phyloP scores from a whole-genome alignment of 305 asterid genomes.

The Solanum hybrid region DNA sequence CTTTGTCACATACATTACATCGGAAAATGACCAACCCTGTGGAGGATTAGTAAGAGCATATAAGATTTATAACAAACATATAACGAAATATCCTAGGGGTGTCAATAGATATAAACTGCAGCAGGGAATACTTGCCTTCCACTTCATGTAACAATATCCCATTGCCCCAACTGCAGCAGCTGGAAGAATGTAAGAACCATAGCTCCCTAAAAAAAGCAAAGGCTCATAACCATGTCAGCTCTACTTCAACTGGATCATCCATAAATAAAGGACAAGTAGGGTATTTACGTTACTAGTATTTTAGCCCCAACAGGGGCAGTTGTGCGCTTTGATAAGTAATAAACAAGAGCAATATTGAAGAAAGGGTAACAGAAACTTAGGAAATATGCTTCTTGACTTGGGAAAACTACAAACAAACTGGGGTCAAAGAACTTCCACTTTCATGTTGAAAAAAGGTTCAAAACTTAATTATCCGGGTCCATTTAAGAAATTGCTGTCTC shows the following conservation, averaged over 20 bases:
- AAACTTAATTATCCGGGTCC: not conserved
- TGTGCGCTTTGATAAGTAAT: not conserved
- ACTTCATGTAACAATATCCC: slow-evolving; percentile 87
- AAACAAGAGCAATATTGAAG: not conserved
- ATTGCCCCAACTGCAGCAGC: slow-evolving; percentile 75
- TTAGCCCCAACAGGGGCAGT: not conserved
- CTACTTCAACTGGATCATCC: not conserved
- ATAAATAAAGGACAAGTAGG: not conserved
- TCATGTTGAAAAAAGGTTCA: not conserved
- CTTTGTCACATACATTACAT: slow-evolving; percentile 74
- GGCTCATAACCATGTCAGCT: not conserved
- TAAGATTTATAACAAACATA: not conserved
- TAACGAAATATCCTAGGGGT: not conserved
- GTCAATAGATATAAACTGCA: slow-evolving; percentile 3
- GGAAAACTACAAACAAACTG: not conserved
- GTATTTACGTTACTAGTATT: not conserved
- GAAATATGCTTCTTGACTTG: not conserved
- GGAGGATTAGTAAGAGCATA: not conserved
- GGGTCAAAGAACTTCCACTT: not conserved
- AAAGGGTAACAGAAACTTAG: not conserved
- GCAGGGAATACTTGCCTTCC: slow-evolving; percentile 54
- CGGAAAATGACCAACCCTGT: slow-evolving; percentile 72
- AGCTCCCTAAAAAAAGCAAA: slow-evolving; percentile 33
- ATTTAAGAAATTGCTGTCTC: not conserved
- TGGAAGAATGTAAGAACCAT: slow-evolving; percentile 62